Conservation (phyloP, 768 basidiomycete genomes). For the Agaricus blazei region DNA sequence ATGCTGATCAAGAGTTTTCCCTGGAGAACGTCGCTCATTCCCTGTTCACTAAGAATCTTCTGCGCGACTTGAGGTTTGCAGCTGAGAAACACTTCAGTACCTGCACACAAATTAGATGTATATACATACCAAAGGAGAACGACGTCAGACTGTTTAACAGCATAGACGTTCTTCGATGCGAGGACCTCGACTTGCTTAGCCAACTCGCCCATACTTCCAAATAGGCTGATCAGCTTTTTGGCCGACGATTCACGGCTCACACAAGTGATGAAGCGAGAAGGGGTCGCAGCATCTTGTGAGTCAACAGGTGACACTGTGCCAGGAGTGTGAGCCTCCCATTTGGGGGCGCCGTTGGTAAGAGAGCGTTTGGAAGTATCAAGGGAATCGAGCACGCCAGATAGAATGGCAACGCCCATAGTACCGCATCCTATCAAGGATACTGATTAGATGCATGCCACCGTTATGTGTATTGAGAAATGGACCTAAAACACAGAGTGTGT, state of each 20-base stretch:
- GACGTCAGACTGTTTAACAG: constrained; percentile 75
- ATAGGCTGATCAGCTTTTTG: constrained; percentile 55
- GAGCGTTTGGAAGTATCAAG: constrained; percentile 42
- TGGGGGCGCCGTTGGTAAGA: constrained; percentile 19
- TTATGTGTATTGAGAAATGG: constrained; percentile 13
- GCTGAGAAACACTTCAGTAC: constrained; percentile 32
- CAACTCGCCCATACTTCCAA: constrained; percentile 50
- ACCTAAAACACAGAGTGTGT: constrained; percentile 89
- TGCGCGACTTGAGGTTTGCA: constrained; percentile 92
- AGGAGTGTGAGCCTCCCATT: constrained; percentile 69
- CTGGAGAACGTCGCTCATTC: constrained; percentile 78
- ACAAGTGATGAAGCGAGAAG: constrained; percentile 79
- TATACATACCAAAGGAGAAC: constrained; percentile 76
- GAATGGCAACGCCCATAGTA: constrained; percentile 95
- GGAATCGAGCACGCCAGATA: constrained; percentile 87
- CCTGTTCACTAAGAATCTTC: constrained; percentile 63
- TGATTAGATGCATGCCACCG: constrained; percentile 10
- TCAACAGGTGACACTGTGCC: constrained; percentile 69
- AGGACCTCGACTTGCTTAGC: constrained; percentile 69
- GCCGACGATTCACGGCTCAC: constrained; percentile 79
- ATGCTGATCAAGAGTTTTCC: constrained; percentile 95
- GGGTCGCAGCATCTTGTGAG: constrained; percentile 62
- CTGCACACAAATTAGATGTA: background rate
- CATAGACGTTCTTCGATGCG: constrained; percentile 63
- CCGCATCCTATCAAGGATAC: constrained; percentile 70